Base-by-base conservation (phyloP, 768 basidiomycete genomes). In the Termitomyces sp. region DNA sequence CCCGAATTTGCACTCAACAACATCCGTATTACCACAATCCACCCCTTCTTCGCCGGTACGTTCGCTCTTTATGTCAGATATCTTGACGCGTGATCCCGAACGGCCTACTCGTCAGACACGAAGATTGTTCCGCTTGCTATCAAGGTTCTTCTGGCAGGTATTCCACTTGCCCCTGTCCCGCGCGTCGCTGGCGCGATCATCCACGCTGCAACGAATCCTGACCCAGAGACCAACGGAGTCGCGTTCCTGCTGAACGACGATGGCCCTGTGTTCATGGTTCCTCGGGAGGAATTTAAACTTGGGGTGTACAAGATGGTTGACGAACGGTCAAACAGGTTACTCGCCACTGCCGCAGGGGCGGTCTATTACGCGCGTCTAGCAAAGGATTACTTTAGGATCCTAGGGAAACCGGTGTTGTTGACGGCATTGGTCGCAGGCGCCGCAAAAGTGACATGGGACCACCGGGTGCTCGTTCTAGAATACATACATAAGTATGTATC, bases 271-370 rank as follows among this genome's bases (percentile, higher is more conserved):
- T 77, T 80, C 59, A 66, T 72, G 54, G 67, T 81, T 5, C 72
- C 73, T 14, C 73, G 73, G 41, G 79, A 81, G 58, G 69, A 76
- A 50, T 73, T 84, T 63, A 76, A 74, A 57, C 59, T 72, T 45
- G 81, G 81, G 2, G 78, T 83, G 21, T 84, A 83, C 64, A 71
- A 71, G 53, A 74, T 82, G 72, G 72, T 84, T 19, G 76, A 80
- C 54, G 65, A 70, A n/a, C 66, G 77, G 46, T 66, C 66, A 3
- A 79, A 78, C 60, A 57, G 63, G 0, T 52, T 68, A n/a, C 60
- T 62, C 47, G 66, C 63, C 6, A 59, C 66, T 27, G 62, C 63
- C 8, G 61, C 57, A 27, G 71, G 72, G 3, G 45, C 68, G 9
- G 14, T 47, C 14, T 70, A 66, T 32, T 75, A 71, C 66, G 53